Evolutionary conservation across 2,329 filamentous ascomycete species (phyloP), one percentile per base, ranked within the genome.

Genomic region (Colletotrichum liaoningense): DNA sequence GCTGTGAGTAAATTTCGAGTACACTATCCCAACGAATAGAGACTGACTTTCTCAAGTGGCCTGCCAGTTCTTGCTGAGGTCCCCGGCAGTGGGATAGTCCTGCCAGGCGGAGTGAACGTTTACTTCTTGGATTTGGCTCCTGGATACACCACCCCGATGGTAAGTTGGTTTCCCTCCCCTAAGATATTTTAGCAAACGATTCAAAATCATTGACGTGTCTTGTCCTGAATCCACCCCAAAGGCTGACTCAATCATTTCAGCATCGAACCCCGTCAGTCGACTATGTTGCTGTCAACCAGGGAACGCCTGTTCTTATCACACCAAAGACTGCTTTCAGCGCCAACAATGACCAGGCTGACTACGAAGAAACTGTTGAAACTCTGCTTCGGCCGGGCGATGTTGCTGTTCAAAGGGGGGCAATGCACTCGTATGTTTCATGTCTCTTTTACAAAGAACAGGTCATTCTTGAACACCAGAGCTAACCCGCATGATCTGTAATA

Each of bases 51-150:
- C 28, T n/a, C 1, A 19, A 65, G 62, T 6, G 55, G 62, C 16
- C 62, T 70, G 22, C 54, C 62, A 4, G 14, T 55, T 2, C 24
- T 66, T 33, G 22, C 49, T 12, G 42, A 16, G n/a, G 62, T 46
- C 9, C 38, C 67, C 11, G 67, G 67, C 42, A 70, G 30, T 19
- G 67, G 67, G 1, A 59, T 70, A 1, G 62, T 70, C 1, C 8
- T 70, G 22, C 67, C 67, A 2, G 67, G 67, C 7, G 67, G 67
- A 1, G 30, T 70, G 6, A 70, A 70, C 22, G 14, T 70, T 2
- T 70, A 70, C 30, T 70, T 59, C 38, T 8, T 66, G 11, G 67
- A 70, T 11, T 63, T 59, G 12, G 62, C 62, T 8, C 67, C 67
- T 19, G 62, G 62, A 14, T 24, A 24, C 26, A 33, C 28, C 9